A percentile compares a stretch with the other conserved stretches of the same genome.
Evolutionary conservation across 257 asterid genomes (phyloP).

Genomic region (Galeopsis tetrahit): DNA sequence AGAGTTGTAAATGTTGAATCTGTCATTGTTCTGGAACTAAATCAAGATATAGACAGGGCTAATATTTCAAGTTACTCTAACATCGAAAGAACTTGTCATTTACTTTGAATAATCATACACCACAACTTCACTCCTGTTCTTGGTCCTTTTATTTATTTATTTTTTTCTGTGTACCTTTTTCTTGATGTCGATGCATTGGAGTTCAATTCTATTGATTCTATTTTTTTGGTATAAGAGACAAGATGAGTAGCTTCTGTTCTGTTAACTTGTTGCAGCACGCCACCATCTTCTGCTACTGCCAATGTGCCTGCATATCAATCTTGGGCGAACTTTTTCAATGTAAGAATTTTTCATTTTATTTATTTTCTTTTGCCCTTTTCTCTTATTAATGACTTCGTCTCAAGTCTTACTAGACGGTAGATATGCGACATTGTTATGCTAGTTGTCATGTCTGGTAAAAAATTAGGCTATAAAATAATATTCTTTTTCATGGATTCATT

Average conservation of each 20-base stretch:
- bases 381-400: neutral
- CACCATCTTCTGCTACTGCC: conserved; percentile 47
- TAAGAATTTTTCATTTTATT: conserved; percentile 31
- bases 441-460: too few species aligned
- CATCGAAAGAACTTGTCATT: neutral
- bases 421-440: too few species aligned
- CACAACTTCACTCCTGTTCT: neutral
- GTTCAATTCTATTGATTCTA: too few species aligned
- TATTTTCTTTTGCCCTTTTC: conserved; percentile 3
- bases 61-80: too few species aligned
- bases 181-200: too few species aligned
- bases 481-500: too few species aligned
- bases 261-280: conserved; percentile 50
- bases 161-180: too few species aligned
- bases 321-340: conserved; percentile 67
- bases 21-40: too few species aligned
- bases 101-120: neutral
- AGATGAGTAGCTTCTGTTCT: conserved; percentile 2
- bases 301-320: conserved; percentile 61
- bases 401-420: too few species aligned
- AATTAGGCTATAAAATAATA: too few species aligned
- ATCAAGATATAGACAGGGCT: too few species aligned
- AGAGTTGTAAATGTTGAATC: too few species aligned
- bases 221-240: neutral
- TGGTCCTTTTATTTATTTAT: neutral